Conservation (phyloP, 805 yeast species). For the Starmerella riodocensis region DNA sequence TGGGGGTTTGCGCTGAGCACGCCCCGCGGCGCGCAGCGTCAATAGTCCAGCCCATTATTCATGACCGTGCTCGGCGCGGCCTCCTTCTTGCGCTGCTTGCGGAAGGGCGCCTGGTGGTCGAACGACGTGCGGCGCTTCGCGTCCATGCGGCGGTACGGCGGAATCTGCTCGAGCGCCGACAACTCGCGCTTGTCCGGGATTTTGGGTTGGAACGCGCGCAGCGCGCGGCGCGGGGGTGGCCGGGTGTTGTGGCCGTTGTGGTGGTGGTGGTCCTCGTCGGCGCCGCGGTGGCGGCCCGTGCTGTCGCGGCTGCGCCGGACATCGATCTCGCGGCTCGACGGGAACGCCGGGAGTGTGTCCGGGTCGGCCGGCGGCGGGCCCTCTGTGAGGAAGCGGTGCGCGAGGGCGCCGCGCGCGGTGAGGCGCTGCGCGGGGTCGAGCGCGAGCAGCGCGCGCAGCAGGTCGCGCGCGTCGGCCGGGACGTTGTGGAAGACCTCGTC, state of each 20-base stretch:
- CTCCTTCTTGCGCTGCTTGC: conserved; percentile 1
- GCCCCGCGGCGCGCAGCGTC: no score
- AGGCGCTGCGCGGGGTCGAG: conserved; percentile 61
- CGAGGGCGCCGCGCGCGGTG: conserved; percentile 67
- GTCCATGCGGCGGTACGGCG: conserved; percentile 20
- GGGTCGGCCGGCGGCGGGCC: conserved; percentile 54
- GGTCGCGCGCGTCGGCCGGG: conserved; percentile 19
- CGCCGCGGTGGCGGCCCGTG: conserved; percentile 9
- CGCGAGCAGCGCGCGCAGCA: conserved; percentile 48
- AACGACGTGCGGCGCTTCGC: background rate
- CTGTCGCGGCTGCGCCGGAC: conserved; percentile 21
- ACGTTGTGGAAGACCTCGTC: conserved; percentile 29
- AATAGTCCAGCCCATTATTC: conserved; percentile 13
- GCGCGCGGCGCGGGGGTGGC: background rate
- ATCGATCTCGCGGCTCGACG: conserved; percentile 84
- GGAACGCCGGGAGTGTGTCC: conserved; percentile 50
- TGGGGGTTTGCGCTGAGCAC: no score
- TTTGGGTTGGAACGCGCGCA: conserved; percentile 20
- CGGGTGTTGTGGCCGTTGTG: background rate
- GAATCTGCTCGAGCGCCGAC: conserved; percentile 16
- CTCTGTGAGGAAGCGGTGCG: conserved; percentile 51
- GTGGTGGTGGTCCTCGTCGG: background rate
- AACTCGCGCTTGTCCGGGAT: conserved; percentile 17
- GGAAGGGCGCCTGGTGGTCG: background rate
- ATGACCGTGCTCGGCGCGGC: conserved; percentile 3